Conservation (phyloP, 306 rosid species). For the Psophocarpus tetragonolobus region DNA sequence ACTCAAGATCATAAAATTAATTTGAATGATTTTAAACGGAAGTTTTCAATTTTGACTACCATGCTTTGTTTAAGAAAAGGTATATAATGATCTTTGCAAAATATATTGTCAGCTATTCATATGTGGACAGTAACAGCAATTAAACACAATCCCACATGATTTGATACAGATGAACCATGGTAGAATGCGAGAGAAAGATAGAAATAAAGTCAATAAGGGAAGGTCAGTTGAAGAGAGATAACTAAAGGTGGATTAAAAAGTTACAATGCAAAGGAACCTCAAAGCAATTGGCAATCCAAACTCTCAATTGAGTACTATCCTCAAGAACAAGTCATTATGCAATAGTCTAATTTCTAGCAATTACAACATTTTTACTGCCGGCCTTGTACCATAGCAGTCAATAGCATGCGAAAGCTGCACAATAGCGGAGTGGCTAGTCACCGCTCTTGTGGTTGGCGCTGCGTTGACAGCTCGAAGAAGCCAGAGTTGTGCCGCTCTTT, state of each 20-base stretch:
- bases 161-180: neutral
- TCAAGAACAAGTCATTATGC: constrained; percentile 6
- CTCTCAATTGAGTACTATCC: neutral
- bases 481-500: too few species aligned
- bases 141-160: neutral
- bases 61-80: neutral
- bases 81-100: neutral
- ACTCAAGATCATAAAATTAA: neutral
- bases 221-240: neutral
- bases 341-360: neutral
- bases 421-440: too few species aligned
- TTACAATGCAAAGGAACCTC: neutral
- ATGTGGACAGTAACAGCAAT: neutral
- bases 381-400: neutral
- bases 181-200: neutral
- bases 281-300: neutral
- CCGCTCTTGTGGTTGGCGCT: too few species aligned
- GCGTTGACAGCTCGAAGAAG: too few species aligned
- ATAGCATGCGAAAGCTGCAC: too few species aligned
- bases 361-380: neutral
- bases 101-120: neutral
- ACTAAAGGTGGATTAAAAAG: neutral
- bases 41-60: neutral
- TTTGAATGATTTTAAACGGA: too few species aligned
- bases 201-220: neutral